These are phyloP conservation scores for Zasmidium cellare DNA, from an alignment of 2,329 filamentous ascomycete species.

Conservation along the genomic window DNA sequence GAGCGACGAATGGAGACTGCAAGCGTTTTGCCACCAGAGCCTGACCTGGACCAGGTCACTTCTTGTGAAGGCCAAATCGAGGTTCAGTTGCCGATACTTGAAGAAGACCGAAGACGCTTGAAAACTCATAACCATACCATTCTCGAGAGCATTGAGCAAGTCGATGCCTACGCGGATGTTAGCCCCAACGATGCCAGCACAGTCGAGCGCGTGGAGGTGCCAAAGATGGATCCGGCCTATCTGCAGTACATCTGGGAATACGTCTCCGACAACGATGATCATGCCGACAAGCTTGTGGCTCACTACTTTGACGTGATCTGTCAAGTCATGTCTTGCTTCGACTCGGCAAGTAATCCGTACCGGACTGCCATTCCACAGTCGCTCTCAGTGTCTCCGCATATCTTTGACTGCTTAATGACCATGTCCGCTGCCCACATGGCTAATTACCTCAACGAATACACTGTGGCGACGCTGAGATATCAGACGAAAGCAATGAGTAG, in stretches of 20 bases:
- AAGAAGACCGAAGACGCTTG: too few relatives aligned
- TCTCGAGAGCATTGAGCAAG: background rate
- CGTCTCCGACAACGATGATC: constrained; percentile 1
- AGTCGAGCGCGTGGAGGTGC: background rate
- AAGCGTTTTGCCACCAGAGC: too few relatives aligned
- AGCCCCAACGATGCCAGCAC: background rate
- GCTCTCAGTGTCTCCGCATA: background rate
- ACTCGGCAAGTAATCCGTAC: constrained; percentile 11
- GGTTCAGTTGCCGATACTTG: too few relatives aligned
- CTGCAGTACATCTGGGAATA: background rate
- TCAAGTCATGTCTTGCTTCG: constrained; percentile 16
- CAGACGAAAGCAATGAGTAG: constrained; percentile 13
- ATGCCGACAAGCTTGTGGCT: constrained; percentile 2
- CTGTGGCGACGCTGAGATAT: constrained; percentile 8
- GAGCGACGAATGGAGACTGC: too few relatives aligned
- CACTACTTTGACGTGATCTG: constrained; percentile 13
- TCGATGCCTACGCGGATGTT: background rate
- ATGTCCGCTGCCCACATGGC: constrained; percentile 16
- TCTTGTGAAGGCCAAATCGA: too few relatives aligned
- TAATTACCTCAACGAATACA: constrained; percentile 8
- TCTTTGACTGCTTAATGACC: constrained; percentile 12
- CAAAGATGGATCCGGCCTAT: background rate
- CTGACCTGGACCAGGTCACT: too few relatives aligned
- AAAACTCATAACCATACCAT: too few relatives aligned
- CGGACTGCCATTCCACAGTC: constrained; percentile 9